Conservation (phyloP, 257 asterid genomes). For the Coffea canephora region DNA sequence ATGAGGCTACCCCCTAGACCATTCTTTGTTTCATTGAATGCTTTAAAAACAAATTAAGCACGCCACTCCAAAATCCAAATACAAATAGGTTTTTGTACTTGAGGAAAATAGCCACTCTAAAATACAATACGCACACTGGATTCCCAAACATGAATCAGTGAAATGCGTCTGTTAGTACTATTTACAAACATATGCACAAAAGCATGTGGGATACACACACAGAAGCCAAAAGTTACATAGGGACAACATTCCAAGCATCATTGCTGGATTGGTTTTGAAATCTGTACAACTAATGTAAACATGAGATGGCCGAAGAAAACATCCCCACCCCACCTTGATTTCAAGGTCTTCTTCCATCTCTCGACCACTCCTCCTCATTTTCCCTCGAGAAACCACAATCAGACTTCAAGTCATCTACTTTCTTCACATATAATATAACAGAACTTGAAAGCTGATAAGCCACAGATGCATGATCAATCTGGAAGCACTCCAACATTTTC, state of each 20-base stretch:
- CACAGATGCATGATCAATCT: slow-evolving; percentile 23
- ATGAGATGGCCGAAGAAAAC: background rate
- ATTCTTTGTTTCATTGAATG: too few species aligned
- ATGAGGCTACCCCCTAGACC: too few species aligned
- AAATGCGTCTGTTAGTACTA: background rate
- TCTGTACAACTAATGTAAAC: background rate
- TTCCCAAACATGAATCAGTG: background rate
- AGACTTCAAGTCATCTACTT: background rate
- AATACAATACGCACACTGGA: background rate
- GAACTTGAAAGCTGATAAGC: background rate
- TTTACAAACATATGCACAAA: background rate
- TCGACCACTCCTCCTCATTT: background rate
- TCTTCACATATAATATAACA: background rate
- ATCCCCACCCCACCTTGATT: background rate
- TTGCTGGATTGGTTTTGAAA: background rate
- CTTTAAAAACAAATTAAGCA: too few species aligned
- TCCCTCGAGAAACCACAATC: background rate
- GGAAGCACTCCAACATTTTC: slow-evolving; percentile 31
- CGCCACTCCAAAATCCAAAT: too few species aligned
- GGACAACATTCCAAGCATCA: background rate
- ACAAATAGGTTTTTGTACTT: too few species aligned
- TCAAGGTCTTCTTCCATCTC: background rate
- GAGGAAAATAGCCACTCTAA: too few species aligned
- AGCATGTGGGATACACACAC: background rate
- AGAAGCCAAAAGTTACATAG: background rate